phyloP scores from a whole-genome alignment of 805 yeast species.

The Blastobotrys parvus region DNA sequence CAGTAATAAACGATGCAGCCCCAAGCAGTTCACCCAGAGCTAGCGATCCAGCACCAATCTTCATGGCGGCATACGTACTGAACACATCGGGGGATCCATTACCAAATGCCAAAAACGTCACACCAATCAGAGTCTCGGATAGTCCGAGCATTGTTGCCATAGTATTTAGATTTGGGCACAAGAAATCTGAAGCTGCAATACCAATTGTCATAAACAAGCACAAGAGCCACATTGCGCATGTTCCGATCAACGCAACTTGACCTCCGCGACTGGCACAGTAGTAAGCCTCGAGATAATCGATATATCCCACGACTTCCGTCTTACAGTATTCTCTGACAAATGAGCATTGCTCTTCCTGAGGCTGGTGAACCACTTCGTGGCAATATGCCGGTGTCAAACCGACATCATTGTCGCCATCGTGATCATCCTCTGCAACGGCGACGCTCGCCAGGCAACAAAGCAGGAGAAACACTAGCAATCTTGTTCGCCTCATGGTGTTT shows the following conservation, averaged over 20 bases:
- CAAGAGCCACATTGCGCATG: conserved; percentile 26
- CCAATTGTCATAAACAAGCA: conserved; percentile 59
- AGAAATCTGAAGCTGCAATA: conserved; percentile 68
- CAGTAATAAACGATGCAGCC: conserved; percentile 73
- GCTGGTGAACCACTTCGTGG: not conserved
- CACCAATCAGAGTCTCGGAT: conserved; percentile 73
- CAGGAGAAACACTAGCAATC: not conserved
- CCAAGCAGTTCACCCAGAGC: conserved; percentile 92
- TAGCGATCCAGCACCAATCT: conserved; percentile 57
- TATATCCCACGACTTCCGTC: conserved; percentile 27
- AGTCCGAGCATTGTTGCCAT: conserved; percentile 55
- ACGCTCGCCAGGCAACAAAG: not conserved
- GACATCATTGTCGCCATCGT: not conserved
- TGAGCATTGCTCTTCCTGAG: conserved; percentile 30
- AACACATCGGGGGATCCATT: conserved; percentile 89
- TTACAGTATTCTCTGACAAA: conserved; percentile 32
- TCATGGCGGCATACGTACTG: conserved; percentile 76
- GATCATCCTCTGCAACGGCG: not conserved
- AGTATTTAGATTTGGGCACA: conserved; percentile 69
- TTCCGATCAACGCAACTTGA: conserved; percentile 1
- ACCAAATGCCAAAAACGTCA: conserved; percentile 83
- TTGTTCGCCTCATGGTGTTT: too few species aligned
- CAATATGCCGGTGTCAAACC: not conserved
- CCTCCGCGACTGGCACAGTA: conserved; percentile 20
- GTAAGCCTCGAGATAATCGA: conserved; percentile 31